These are phyloP conservation scores for Backusella circina DNA, from an alignment of 192 early-diverging fungal genomes.

Conservation along the genomic window DNA sequence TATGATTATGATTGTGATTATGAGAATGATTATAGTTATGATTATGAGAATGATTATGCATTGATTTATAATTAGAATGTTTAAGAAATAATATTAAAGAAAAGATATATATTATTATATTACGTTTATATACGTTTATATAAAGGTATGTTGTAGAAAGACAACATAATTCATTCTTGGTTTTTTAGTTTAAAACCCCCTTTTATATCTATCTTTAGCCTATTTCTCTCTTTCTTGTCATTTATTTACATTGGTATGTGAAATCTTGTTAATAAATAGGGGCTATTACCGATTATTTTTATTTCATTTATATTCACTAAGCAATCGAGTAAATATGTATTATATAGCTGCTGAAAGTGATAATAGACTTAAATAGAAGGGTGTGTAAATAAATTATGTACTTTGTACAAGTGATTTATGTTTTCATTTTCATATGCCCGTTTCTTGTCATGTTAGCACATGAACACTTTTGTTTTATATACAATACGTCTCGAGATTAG, in stretches of 20 bases:
- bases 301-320: background rate
- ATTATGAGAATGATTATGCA: background rate
- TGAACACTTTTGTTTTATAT: background rate
- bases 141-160: background rate
- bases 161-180: slow-evolving; percentile 5
- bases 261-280: background rate
- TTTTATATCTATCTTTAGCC: background rate
- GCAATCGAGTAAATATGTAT: background rate
- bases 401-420: background rate
- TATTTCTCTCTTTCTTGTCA: background rate
- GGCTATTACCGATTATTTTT: background rate
- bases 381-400: background rate
- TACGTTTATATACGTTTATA: background rate
- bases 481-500: background rate
- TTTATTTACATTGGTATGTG: background rate
- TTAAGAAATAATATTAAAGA: background rate
- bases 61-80: background rate
- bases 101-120: background rate
- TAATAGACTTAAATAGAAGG: background rate
- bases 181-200: background rate
- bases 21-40: background rate
- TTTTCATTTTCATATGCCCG: background rate
- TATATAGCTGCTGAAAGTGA: background rate
- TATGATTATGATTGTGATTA: background rate
- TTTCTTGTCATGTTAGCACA: background rate